Percentiles rank a stretch among this genome's conserved stretches.
Conservation (phyloP, 139 green algal genomes). For the Yamagishiella unicocca region DNA sequence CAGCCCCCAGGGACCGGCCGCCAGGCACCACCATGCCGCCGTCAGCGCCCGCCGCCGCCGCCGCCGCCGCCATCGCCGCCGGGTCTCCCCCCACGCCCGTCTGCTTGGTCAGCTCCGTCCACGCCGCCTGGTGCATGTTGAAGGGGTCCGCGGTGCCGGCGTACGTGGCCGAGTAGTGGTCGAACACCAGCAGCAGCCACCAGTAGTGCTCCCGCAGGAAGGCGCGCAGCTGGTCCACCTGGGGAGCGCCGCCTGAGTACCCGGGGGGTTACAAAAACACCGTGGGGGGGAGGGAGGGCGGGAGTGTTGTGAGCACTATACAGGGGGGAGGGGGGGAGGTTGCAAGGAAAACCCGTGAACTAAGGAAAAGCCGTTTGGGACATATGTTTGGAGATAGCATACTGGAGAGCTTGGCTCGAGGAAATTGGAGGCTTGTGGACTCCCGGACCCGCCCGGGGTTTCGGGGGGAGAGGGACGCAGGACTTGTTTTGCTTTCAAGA, state of each 20-base stretch:
- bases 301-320: neutral
- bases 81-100: neutral
- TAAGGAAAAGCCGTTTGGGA: neutral
- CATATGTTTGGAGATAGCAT: neutral
- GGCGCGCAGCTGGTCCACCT: conserved; percentile 9
- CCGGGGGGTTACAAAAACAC: too few species aligned
- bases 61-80: conserved; percentile 8
- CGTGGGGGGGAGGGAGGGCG: too few species aligned
- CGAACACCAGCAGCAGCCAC: conserved; percentile 45
- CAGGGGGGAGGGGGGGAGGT: neutral
- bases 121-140: conserved; percentile 60
- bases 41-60: conserved; percentile 13
- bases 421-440: neutral
- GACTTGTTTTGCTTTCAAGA: neutral
- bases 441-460: neutral
- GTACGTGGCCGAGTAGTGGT: conserved; percentile 48
- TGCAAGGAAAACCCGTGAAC: neutral
- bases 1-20: conserved; percentile 53
- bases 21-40: conserved; percentile 31
- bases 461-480: neutral
- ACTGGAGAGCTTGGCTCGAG: neutral
- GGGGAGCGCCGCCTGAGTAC: neutral
- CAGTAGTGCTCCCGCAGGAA: conserved; percentile 30
- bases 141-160: conserved; percentile 42
- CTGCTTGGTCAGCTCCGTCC: conserved; percentile 56